Evolutionary conservation across 2,329 filamentous ascomycete species (phyloP).

Genomic region (Venturia effusa): DNA sequence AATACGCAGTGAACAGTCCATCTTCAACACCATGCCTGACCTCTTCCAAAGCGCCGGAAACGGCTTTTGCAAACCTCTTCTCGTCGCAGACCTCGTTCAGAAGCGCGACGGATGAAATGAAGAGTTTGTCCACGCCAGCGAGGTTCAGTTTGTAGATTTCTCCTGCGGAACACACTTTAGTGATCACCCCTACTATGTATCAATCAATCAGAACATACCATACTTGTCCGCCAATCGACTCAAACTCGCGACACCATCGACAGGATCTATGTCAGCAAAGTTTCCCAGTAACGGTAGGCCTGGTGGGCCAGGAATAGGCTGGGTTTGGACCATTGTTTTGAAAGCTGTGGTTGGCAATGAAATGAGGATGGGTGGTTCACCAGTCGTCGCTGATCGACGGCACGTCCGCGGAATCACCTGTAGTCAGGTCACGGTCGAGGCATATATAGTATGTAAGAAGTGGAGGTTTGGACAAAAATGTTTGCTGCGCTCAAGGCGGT

Average conservation of each 20-base stretch:
- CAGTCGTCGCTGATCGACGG: background rate
- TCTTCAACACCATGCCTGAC: background rate
- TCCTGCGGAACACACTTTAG: background rate
- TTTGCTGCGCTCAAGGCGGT: background rate
- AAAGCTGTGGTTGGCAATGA: background rate
- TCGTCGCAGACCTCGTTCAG: slow-evolving; percentile 11
- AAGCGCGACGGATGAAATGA: slow-evolving; percentile 6
- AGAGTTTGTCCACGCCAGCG: background rate
- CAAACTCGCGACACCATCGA: slow-evolving; percentile 3
- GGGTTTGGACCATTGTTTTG: background rate
- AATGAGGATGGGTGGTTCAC: background rate
- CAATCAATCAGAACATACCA: background rate
- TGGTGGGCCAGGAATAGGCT: slow-evolving; percentile 3
- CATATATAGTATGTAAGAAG: background rate
- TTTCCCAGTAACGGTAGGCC: slow-evolving; percentile 9
- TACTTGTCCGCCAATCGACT: slow-evolving; percentile 6
- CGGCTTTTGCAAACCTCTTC: slow-evolving; percentile 7
- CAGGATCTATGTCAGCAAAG: slow-evolving; percentile 2
- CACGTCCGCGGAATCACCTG: background rate
- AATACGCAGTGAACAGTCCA: slow-evolving; percentile 7
- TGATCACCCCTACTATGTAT: background rate
- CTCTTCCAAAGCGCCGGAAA: background rate
- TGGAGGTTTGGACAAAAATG: background rate
- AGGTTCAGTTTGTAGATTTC: slow-evolving; percentile 9
- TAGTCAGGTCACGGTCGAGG: background rate